Evolutionary conservation across 192 early-diverging fungal species (phyloP).

Genomic region (Piromyces finnis): DNA sequence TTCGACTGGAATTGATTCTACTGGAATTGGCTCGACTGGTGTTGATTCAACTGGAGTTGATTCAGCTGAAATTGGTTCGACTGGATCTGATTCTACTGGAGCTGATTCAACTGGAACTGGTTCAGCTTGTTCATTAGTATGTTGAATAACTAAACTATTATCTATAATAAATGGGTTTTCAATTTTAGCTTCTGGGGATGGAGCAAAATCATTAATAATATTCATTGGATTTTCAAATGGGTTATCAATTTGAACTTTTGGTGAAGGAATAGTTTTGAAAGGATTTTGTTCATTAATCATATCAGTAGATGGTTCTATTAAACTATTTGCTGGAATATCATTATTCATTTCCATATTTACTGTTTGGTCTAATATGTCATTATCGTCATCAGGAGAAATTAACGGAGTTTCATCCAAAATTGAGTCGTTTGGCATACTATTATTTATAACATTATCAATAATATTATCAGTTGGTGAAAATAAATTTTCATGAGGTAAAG

Average conservation of each 20-base stretch:
- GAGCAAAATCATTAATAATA: background rate
- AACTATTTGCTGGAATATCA: background rate
- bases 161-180: background rate
- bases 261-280: background rate
- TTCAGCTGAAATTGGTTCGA: too few species aligned
- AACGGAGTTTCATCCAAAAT: background rate
- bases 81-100: too few species aligned
- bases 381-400: background rate
- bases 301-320: background rate
- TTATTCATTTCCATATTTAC: background rate
- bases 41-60: too few species aligned
- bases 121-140: too few species aligned
- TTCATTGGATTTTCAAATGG: background rate
- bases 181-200: background rate
- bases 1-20: too few species aligned
- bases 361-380: background rate
- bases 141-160: background rate
- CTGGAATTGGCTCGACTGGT: too few species aligned
- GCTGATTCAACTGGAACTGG: too few species aligned
- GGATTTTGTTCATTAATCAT: background rate
- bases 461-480: background rate
- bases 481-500: background rate
- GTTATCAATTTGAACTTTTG: background rate
- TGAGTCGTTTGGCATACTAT: background rate
- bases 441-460: background rate